Evolutionary conservation across 2,329 filamentous ascomycete genomes (phyloP), one percentile per base, ranked within the genome.

Genomic region (Talaromyces albobiverticillius): DNA sequence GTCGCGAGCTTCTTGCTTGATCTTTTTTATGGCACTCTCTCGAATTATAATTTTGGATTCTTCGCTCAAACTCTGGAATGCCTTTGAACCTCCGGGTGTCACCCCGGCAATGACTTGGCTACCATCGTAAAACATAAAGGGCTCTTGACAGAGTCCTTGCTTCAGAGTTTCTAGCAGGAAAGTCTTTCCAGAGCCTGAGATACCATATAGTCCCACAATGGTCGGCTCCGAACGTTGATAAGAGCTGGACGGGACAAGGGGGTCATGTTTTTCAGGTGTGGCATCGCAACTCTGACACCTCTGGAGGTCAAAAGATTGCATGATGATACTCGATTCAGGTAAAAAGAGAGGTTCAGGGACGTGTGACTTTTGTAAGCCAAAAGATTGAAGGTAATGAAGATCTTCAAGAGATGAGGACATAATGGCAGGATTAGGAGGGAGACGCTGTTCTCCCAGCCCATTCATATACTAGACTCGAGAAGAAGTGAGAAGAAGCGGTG

Each of bases 151-250:
- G 2, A 80, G 64, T 2, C 67, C 18, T 2, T 64, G 4, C 43
- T 71, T 68, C 5, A 85, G 60, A 9, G 75, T 47, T 0, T 70
- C 60, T 9, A 84, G 56, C 7, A 81, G 54, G 32, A 64, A 71
- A 0, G 78, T 74, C 61, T 84, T 84, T 4, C 82, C 82, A 16
- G 64, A 77, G 1, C 79, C 81, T 2, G 79, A 68, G 38, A 84
- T 20, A 5, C 81, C 82, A 56, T 84, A 84, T 1, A 85, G 47
- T 3, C 80, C 81, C 26, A 85, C 64, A 16, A 84, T 29, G 32
- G 41, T 61, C 11, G 75, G 66, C 56, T 71, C 76, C 29, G 38
- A 46, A 22, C 46, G 36, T 34, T 34, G 34, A 57, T 43, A 40
- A 46, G 55, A 34, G 53, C 46, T 36, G 46, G 32, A 22, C 20